Evolutionary conservation across 768 basidiomycete species (phyloP).

Genomic region (Termitomyces sp.): DNA sequence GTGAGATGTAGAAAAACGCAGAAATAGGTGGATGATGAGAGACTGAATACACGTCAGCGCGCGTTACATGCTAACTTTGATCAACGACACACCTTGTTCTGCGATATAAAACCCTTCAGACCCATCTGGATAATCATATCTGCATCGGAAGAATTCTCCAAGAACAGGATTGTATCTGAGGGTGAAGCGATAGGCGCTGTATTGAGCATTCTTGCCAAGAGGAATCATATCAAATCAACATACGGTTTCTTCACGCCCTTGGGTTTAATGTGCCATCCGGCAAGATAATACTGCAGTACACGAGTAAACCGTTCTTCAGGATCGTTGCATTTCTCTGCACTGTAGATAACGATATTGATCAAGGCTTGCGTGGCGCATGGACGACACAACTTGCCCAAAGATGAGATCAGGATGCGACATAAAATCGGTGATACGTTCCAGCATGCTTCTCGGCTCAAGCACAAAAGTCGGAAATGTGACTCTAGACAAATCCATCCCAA

Average conservation of each 20-base stretch:
- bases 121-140: constrained; percentile 88
- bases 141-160: constrained; percentile 96
- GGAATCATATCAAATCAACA: constrained; percentile 26
- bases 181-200: background rate
- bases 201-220: constrained; percentile 1
- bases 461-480: constrained; percentile 95
- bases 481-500: constrained; percentile 95
- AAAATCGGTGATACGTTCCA: constrained; percentile 98
- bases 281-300: constrained; percentile 91
- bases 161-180: constrained; percentile 91
- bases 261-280: constrained; percentile 99
- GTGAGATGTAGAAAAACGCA: constrained; percentile 95
- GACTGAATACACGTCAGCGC: constrained; percentile 39
- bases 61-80: background rate
- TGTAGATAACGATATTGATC: constrained; percentile 22
- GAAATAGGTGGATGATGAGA: constrained; percentile 94
- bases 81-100: constrained; percentile 67
- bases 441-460: constrained; percentile 93
- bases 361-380: background rate
- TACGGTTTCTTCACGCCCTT: constrained; percentile 99
- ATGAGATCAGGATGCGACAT: constrained; percentile 98
- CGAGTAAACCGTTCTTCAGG: constrained; percentile 88
- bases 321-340: constrained; percentile 74
- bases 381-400: constrained; percentile 64
- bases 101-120: constrained; percentile 93